Evolutionary conservation across 208 protist genomes (phyloP), one percentile per base, ranked within the genome.

Genomic region (Wallacemonas sp.): DNA sequence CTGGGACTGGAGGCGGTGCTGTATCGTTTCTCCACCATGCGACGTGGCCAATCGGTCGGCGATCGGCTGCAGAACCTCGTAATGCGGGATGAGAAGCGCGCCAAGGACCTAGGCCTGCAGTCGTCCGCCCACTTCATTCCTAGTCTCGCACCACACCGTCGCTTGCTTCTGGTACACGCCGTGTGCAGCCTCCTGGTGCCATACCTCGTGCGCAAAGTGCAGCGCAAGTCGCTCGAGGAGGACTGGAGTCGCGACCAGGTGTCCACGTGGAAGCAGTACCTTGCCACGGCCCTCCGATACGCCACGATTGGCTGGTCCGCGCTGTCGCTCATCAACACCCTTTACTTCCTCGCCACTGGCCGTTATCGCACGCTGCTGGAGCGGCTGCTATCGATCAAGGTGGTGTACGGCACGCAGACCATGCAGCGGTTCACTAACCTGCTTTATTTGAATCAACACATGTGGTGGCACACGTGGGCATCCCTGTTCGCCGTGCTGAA

Each of bases 401-500:
- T 94, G 11, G 93, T 97, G 21, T 88, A 93, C 76, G 88, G 90
- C 55, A 90, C 71, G 27, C 87, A 94, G 75, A 70, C 75, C 17
- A 91, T 91, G 72, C 58, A 78, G 66, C 84, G 88, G 64, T 79
- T 96, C 47, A 88, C 82, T 9, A 93, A 94, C 62, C 38, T 97
- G 33, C 67, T 94, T 44, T 96, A 91, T 66, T 70, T 97, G 45
- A 94, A 96, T 49, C 93, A 96, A 73, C 87, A 96, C 66, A 67
- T 96, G 27, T 80, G 66, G 70, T 96, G 88, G 89, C 68, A 76
- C 36, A 86, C 82, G 46, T 91, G 83, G 80, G 71, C 79, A 26
- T 93, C 91, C 42, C 73, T 97, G 22, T 66, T 95, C 17, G 70
- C 72, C 14, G 75, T 92, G 26, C 70, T 96, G 33, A 85, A 85